Evolutionary conservation across 148 eudicot genomes (phyloP), one percentile per base, ranked within the genome.

Genomic region (Vaccinium corymbosum): DNA sequence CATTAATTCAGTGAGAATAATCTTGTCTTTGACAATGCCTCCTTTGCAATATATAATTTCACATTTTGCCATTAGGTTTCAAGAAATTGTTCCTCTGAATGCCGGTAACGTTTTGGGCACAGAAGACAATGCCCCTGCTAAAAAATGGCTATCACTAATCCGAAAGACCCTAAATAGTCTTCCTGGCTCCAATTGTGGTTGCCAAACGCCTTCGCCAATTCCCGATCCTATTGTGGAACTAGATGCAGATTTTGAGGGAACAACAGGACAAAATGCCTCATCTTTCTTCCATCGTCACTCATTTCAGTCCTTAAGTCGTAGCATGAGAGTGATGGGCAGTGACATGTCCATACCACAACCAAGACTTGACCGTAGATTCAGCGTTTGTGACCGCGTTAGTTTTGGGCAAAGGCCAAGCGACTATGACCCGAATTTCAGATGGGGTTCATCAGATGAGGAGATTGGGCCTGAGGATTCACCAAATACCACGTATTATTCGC

Each of bases 71-170:
- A 88, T 81, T 83, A 97, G 99, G 88, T 97, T 97, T 89, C 99
- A 97, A 88, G 99, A 97, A 90, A 90, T 97, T 76, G 99, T 97
- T 84, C 99, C 99, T 85, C 82, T 97, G 73, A 97, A 97, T 93
- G 98, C 99, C 71, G 99, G 99, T 46, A 97, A 97, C 88, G 98
- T 97, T 35, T 89, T 97, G 89, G 99, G 99, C 22, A 93, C 99
- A 73, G 99, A 97, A 86, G 99, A 97, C 89, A 93, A 94, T 83
- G 95, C 90, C 57, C 99, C 99, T 7, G 95, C 99, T 46, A 91
- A 86, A 72, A 97, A 94, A 90, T 97, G 99, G 99, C 85, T 93
- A 29, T 84, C 94, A n/a, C 90, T 97, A 16, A 93, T 97, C 52
- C 84, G 94, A 70, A 92, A 91, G 84, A 93, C 98, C 7, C 87